Conservation (phyloP, 495 filamentous ascomycete genomes). For the Aspergillus leporis region DNA sequence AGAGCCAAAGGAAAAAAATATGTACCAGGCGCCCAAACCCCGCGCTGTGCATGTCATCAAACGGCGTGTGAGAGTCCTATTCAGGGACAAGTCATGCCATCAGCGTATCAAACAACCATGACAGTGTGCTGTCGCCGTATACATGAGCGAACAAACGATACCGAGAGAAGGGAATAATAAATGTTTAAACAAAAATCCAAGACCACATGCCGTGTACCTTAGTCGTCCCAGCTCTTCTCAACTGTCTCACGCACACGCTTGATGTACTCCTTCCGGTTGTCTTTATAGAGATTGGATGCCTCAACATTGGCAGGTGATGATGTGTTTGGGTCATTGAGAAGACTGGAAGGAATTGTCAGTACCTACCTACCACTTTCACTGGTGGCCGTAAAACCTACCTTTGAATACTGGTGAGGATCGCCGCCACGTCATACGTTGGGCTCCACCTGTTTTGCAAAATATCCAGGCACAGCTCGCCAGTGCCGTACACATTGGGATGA, state of each 20-base stretch:
- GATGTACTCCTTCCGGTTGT: conserved; percentile 92
- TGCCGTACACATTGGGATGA: conserved; percentile 97
- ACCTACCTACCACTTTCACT: not conserved
- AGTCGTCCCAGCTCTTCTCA: conserved; percentile 99
- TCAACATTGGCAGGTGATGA: conserved; percentile 97
- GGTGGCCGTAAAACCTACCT: conserved; percentile 58
- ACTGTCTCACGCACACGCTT: conserved; percentile 96
- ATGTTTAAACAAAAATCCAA: not conserved
- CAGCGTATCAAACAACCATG: not conserved
- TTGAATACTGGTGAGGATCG: conserved; percentile 95
- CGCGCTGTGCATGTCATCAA: conserved; percentile 48
- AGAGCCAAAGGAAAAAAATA: conserved; percentile 19
- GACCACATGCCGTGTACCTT: conserved; percentile 11
- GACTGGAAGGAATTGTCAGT: conserved; percentile 50
- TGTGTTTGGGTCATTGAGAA: conserved; percentile 98
- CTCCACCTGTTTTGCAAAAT: conserved; percentile 99
- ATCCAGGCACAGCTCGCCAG: conserved; percentile 93
- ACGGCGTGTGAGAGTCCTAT: conserved; percentile 16
- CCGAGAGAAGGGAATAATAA: conserved; percentile 7
- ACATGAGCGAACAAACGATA: conserved; percentile 11
- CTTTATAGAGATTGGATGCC: conserved; percentile 97
- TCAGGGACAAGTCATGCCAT: conserved; percentile 11
- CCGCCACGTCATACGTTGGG: conserved; percentile 97
- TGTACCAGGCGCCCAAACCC: conserved; percentile 46
- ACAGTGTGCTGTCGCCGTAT: conserved; percentile 6